phyloP scores from a whole-genome alignment of 2,329 filamentous ascomycete genomes.

The Penicillium sp. region DNA sequence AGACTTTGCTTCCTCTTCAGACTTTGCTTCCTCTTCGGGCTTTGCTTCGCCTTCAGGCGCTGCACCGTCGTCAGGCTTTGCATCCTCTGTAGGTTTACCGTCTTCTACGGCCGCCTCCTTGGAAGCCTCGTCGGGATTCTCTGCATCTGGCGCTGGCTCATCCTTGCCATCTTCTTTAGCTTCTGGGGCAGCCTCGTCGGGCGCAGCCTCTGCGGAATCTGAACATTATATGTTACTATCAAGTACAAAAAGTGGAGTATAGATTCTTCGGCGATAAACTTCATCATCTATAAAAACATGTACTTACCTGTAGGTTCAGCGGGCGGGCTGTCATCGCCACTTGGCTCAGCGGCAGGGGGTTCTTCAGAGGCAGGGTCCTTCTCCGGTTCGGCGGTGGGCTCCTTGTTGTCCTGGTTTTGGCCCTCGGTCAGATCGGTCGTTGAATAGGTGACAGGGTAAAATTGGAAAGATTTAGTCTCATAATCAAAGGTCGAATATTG shows the following conservation, averaged over 20 bases:
- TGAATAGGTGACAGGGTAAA: conserved; percentile 37
- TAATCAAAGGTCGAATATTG: conserved; percentile 48
- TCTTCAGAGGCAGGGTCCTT: conserved; percentile 29
- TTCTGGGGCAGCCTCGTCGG: conserved; percentile 25
- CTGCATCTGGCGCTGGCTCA: conserved; percentile 19
- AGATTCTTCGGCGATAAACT: not conserved
- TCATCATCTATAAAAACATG: not conserved
- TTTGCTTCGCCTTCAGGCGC: conserved; percentile 15
- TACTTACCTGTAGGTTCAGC: conserved; percentile 35
- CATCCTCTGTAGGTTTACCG: conserved; percentile 5
- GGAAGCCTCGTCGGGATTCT: conserved; percentile 13
- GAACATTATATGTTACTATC: conserved; percentile 14
- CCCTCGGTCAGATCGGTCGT: conserved; percentile 37
- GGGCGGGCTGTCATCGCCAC: conserved; percentile 27
- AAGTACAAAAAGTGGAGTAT: not conserved
- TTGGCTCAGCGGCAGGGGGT: conserved; percentile 23
- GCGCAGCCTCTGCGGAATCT: conserved; percentile 31
- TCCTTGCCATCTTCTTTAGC: conserved; percentile 26
- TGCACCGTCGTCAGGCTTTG: conserved; percentile 10
- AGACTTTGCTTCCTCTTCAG: not conserved
- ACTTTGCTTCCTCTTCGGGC: not conserved
- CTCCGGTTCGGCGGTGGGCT: conserved; percentile 31
- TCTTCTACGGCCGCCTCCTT: conserved; percentile 21
- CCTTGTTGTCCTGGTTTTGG: conserved; percentile 41
- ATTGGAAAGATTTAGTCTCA: conserved; percentile 39